These are phyloP conservation scores for Tolypocladium album DNA, from an alignment of 2,329 filamentous ascomycete genomes.

Conservation along the genomic window DNA sequence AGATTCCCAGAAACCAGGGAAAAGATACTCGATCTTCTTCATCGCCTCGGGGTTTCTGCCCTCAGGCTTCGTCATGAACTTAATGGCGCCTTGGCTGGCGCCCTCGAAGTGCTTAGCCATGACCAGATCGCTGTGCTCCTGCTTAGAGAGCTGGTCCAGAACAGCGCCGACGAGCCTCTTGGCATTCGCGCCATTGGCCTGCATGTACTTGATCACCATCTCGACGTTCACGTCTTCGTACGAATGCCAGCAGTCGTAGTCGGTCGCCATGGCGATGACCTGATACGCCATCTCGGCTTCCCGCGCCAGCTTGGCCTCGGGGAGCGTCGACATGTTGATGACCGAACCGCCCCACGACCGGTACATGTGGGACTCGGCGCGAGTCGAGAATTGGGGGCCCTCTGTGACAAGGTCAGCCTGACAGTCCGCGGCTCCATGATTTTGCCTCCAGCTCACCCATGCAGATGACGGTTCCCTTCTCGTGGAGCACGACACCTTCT, in stretches of 20 bases:
- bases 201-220: slow-evolving; percentile 97
- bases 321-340: slow-evolving; percentile 96
- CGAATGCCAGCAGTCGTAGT: slow-evolving; percentile 97
- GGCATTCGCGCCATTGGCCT: slow-evolving; percentile 82
- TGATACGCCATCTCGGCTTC: slow-evolving; percentile 96
- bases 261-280: slow-evolving; percentile 98
- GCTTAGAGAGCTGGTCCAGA: slow-evolving; percentile 70
- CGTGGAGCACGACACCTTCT: slow-evolving; percentile 76
- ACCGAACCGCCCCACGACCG: slow-evolving; percentile 85
- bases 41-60: slow-evolving; percentile 64
- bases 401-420: slow-evolving; percentile 39
- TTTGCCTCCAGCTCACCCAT: slow-evolving; percentile 54
- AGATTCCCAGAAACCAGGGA: slow-evolving; percentile 63
- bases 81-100: slow-evolving; percentile 63
- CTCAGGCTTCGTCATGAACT: slow-evolving; percentile 69
- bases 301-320: slow-evolving; percentile 89
- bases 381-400: slow-evolving; percentile 95
- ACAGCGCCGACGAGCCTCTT: slow-evolving; percentile 76
- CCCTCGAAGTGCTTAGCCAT: slow-evolving; percentile 74
- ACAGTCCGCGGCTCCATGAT: neutral
- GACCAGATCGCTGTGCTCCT: slow-evolving; percentile 66
- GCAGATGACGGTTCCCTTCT: slow-evolving; percentile 75
- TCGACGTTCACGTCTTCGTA: slow-evolving; percentile 80
- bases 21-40: slow-evolving; percentile 76
- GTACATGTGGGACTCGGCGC: slow-evolving; percentile 92